Base-by-base conservation (phyloP, 306 rosid genomes). In the Glycine tomentella region DNA sequence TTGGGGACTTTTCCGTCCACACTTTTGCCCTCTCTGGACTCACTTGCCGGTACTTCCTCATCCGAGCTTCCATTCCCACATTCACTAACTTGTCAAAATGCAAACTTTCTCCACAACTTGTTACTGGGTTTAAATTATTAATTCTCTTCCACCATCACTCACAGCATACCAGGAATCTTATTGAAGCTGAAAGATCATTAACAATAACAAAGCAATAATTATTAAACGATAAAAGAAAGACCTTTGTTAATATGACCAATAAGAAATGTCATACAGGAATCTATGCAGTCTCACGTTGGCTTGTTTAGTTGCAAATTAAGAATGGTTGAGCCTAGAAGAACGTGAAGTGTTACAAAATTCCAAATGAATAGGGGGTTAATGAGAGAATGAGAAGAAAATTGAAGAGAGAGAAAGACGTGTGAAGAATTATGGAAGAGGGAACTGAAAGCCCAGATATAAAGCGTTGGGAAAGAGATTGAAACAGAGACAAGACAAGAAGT, bases 1-100 rank as follows among this genome's bases (percentile, higher is more conserved):
- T 95, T 10, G 97, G 92, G 2, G 98, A 88, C 86, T 92, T 95
- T 84, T 92, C 98, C 5, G 92, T 95, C 98, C 98, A 95, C 52
- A 92, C 97, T 86, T 87, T 92, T 0, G 97, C 84, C 78, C 98
- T 95, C 81, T 89, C 97, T 2, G 98, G 98, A 79, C 98, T 95
- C 88, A 90, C 86, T 80, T 91, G 90, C 76, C 89, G 70, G 80
- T 86, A 87, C 84, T 92, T 92, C 75, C 87, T 95, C 91, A 91
- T 83, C 84, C 94, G 75, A 12, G 84, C 80, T 82, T 90, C 98
- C 97, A 94, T 94, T 49, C 67, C 50, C 63, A 64, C 81, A 72
- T 61, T 80, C 76, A 78, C 25, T 85, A 83, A 14, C 50, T 50
- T 15, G 6, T 36, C 10, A 64, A 80, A 68, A 77, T 16, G 38